Evolutionary conservation across 176 grass and related monocot species (phyloP), one percentile per base, ranked within the genome.

Genomic region (Phragmites australis): DNA sequence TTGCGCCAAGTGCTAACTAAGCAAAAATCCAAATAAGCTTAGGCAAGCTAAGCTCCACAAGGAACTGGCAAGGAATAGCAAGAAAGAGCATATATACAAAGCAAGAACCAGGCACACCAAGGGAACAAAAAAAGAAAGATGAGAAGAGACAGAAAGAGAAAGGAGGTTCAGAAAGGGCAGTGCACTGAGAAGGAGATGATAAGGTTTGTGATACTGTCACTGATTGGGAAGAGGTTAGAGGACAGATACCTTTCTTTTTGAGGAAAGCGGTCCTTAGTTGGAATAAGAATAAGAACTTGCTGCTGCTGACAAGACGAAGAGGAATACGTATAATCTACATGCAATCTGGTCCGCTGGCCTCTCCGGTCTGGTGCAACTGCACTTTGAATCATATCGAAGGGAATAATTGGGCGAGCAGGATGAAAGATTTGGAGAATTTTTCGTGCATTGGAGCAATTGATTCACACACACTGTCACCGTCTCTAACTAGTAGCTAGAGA

Each of bases 231-330:
- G n/a, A 70, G 51, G 53, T 44, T n/a, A 7, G 51, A 49, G 19
- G 19, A 17, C 50, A 82, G 90, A 92, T 89, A 62, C 86, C 86
- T 83, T 83, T 76, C 48, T 25, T 13, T n/a, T n/a, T n/a, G n/a
- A n/a, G n/a, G n/a, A n/a, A 17, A 17, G 68, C 75, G 62, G 3
- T 62, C 49, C 45, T 52, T 10, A 3, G 27, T 50, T 68, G 60
- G 87, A 89, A 88, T 67, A 88, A n/a, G n/a, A n/a, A n/a, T n/a
- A n/a, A 74, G 47, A 58, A 78, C 54, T 18, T 14, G 61, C 9
- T 51, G 67, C 18, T 32, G 68, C 51, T 80, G 77, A 63, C 50
- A 43, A 76, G 52, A 46, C 46, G 76, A 64, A 87, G 58, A 23
- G 42, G 85, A 84, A 81, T 50, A 46, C 34, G 34, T 2, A 37